These are phyloP conservation scores for Camellia lanceoleosa DNA, from an alignment of 148 eudicot species.

Conservation along the genomic window DNA sequence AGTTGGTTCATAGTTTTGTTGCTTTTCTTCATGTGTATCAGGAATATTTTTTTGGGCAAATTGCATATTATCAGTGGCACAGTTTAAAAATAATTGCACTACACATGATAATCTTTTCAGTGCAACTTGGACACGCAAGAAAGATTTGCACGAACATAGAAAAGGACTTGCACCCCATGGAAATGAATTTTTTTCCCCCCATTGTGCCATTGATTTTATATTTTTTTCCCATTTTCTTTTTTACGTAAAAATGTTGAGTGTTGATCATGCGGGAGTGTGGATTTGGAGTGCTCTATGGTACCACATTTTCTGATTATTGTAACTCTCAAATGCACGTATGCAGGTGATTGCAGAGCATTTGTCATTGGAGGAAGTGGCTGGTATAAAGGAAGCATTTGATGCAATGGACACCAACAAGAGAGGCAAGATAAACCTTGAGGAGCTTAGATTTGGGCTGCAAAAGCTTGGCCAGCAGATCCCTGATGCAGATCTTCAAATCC, in stretches of 20 bases:
- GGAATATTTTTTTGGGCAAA: background rate
- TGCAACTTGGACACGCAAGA: too few species aligned
- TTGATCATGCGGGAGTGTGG: background rate
- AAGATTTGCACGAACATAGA: too few species aligned
- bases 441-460: slow-evolving; percentile 51
- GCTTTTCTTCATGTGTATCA: background rate
- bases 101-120: too few species aligned
- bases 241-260: background rate
- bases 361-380: slow-evolving; percentile 72
- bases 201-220: too few species aligned
- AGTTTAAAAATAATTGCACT: too few species aligned
- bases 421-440: slow-evolving; percentile 65
- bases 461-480: slow-evolving; percentile 69
- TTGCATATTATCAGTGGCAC: too few species aligned
- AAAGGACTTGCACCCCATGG: too few species aligned
- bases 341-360: slow-evolving; percentile 91
- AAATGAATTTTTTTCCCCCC: too few species aligned
- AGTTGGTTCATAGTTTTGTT: background rate
- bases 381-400: slow-evolving; percentile 72
- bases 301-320: background rate
- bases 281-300: background rate
- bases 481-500: slow-evolving; percentile 70
- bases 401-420: slow-evolving; percentile 60
- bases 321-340: slow-evolving; percentile 9
- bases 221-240: too few species aligned